phyloP scores from a whole-genome alignment of 1,139 yeast species.

The Meyerozyma guilliermondii region DNA sequence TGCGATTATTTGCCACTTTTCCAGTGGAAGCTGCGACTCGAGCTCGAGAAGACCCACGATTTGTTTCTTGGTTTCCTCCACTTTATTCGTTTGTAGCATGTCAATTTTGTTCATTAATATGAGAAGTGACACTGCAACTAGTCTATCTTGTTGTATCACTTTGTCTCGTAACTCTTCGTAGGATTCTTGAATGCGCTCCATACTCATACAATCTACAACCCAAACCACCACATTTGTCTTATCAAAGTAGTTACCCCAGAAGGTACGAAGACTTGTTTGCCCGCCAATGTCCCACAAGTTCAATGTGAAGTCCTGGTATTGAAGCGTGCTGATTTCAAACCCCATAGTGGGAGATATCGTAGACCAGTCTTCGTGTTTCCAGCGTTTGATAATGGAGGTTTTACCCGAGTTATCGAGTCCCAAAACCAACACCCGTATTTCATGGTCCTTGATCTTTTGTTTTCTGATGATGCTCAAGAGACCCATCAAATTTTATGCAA shows the following conservation, averaged over 20 bases:
- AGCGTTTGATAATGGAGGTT: conserved; percentile 65
- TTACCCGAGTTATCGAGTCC: conserved; percentile 92
- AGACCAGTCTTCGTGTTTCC: conserved; percentile 48
- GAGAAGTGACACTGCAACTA: conserved; percentile 60
- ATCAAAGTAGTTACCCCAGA: conserved; percentile 91
- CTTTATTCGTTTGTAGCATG: conserved; percentile 18
- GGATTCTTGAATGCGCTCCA: conserved; percentile 62
- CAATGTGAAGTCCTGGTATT: conserved; percentile 22
- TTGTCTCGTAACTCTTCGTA: conserved; percentile 54
- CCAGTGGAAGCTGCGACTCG: conserved; percentile 16
- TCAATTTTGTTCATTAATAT: conserved; percentile 59
- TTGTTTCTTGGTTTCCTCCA: conserved; percentile 14
- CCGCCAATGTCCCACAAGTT: conserved; percentile 90
- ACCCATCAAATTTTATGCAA: conserved; percentile 65
- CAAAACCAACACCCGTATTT: conserved; percentile 66
- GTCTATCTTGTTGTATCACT: conserved; percentile 60
- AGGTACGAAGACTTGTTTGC: conserved; percentile 68
- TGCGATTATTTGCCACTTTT: conserved; percentile 32
- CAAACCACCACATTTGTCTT: conserved; percentile 80
- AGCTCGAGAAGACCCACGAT: conserved; percentile 21
- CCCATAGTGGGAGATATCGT: conserved; percentile 49
- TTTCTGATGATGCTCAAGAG: conserved; percentile 74
- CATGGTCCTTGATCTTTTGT: conserved; percentile 76
- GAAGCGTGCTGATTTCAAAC: conserved; percentile 43
- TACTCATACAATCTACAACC: conserved; percentile 77